These are phyloP conservation scores for Macrophomina tecta DNA, from an alignment of 2,329 filamentous ascomycete genomes.

Conservation along the genomic window DNA sequence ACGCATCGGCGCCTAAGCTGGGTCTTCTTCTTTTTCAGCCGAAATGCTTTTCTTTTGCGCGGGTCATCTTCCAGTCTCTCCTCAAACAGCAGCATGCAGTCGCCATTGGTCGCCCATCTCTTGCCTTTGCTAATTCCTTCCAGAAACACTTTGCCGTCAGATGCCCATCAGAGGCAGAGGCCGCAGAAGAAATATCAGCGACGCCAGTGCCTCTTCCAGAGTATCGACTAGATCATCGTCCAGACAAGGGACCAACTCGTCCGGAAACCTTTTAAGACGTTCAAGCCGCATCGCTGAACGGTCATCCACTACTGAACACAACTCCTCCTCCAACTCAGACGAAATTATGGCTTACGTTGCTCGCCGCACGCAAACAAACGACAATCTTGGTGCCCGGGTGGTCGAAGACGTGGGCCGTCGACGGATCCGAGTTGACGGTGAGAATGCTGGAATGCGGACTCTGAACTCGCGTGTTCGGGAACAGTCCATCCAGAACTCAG, in stretches of 20 bases:
- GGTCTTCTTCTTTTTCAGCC: conserved; percentile 19
- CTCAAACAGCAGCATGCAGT: conserved; percentile 28
- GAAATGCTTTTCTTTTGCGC: conserved; percentile 27
- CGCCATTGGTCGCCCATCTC: conserved; percentile 25
- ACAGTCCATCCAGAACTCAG: conserved; percentile 21
- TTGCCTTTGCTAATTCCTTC: conserved; percentile 26
- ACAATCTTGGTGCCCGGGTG: conserved; percentile 38
- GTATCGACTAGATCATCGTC: conserved; percentile 28
- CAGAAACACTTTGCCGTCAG: conserved; percentile 27
- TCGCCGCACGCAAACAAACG: conserved; percentile 37
- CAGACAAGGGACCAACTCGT: conserved; percentile 22
- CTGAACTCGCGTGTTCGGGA: conserved; percentile 21
- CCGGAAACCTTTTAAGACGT: conserved; percentile 27
- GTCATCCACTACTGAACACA: conserved; percentile 21
- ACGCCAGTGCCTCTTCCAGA: conserved; percentile 27
- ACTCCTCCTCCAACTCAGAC: conserved; percentile 27
- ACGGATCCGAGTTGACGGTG: conserved; percentile 22
- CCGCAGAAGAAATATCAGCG: conserved; percentile 29
- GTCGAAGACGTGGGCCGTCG: conserved; percentile 30
- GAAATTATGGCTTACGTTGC: conserved; percentile 46
- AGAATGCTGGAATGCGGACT: conserved; percentile 26
- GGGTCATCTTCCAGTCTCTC: conserved; percentile 25
- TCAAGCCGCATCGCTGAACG: conserved; percentile 29
- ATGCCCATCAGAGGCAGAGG: conserved; percentile 28
- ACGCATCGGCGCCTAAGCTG: conserved; percentile 27